Evolutionary conservation across 345 rosid genomes (phyloP).

Genomic region (Laguncularia racemosa): DNA sequence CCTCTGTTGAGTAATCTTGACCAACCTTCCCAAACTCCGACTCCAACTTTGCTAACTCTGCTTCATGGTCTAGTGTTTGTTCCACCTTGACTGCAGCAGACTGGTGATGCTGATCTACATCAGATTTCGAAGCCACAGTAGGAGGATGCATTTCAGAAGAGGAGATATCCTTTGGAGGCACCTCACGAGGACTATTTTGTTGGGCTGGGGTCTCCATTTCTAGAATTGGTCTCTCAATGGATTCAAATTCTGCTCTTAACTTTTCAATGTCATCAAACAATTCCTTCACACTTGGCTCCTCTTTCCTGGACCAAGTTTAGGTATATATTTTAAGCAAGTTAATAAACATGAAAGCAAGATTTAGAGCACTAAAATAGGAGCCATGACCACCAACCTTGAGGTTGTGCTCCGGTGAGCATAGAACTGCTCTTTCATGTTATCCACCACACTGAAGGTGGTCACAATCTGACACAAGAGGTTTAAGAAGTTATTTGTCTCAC

Average conservation of each 20-base stretch:
- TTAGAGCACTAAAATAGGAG: background rate
- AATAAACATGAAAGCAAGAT: background rate
- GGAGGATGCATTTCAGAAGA: constrained; percentile 8
- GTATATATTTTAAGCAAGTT: background rate
- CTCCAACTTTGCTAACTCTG: constrained; percentile 86
- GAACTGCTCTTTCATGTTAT: constrained; percentile 79
- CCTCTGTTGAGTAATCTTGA: constrained; percentile 66
- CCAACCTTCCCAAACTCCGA: constrained; percentile 81
- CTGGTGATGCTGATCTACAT: constrained; percentile 20
- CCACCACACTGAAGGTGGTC: constrained; percentile 88
- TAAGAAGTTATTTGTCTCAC: background rate
- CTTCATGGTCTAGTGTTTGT: constrained; percentile 51
- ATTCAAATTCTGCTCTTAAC: constrained; percentile 65
- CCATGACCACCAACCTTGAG: constrained; percentile 31
- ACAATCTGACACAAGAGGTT: constrained; percentile 46
- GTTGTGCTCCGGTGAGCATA: constrained; percentile 42
- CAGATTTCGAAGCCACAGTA: constrained; percentile 19
- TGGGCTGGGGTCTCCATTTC: constrained; percentile 60
- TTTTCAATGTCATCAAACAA: constrained; percentile 74
- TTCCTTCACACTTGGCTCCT: constrained; percentile 45
- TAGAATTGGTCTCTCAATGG: constrained; percentile 74
- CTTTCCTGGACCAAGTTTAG: constrained; percentile 48
- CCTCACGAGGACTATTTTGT: constrained; percentile 29
- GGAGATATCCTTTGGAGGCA: constrained; percentile 15
- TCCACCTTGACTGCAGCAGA: constrained; percentile 22